Conservation (phyloP, 1,284 basidiomycete genomes). For the Fomitopsis betulina region DNA sequence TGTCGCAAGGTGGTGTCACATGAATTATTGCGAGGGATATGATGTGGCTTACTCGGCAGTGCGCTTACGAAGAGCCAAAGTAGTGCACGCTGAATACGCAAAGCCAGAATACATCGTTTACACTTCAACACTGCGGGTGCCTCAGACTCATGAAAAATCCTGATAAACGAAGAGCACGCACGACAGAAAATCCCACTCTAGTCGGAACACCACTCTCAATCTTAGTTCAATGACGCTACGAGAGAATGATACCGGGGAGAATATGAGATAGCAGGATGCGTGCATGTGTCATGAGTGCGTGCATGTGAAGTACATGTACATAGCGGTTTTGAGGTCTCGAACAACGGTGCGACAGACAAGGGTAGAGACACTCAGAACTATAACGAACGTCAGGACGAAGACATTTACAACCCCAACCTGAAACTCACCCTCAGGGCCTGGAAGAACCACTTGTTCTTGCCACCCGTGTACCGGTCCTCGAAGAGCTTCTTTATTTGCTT, state of each 20-base stretch:
- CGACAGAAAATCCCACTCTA: no score
- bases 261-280: background rate
- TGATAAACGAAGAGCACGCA: no score
- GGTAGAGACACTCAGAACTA: slow-evolving; percentile 16
- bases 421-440: slow-evolving; percentile 66
- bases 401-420: background rate
- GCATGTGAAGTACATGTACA: slow-evolving; percentile 2
- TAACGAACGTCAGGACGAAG: background rate
- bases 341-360: background rate
- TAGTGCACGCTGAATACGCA: no score
- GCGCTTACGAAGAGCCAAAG: no score
- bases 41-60: no score
- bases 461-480: slow-evolving; percentile 87
- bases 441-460: slow-evolving; percentile 98
- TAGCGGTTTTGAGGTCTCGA: background rate
- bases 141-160: no score
- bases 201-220: no score
- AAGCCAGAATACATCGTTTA: no score
- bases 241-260: background rate
- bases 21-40: no score
- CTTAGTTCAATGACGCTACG: background rate
- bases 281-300: slow-evolving; percentile 1
- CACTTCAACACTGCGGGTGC: no score
- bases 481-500: slow-evolving; percentile 94
- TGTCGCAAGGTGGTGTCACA: background rate